Conservation (phyloP, 495 filamentous ascomycete species). For the Podospora tetraspora region DNA sequence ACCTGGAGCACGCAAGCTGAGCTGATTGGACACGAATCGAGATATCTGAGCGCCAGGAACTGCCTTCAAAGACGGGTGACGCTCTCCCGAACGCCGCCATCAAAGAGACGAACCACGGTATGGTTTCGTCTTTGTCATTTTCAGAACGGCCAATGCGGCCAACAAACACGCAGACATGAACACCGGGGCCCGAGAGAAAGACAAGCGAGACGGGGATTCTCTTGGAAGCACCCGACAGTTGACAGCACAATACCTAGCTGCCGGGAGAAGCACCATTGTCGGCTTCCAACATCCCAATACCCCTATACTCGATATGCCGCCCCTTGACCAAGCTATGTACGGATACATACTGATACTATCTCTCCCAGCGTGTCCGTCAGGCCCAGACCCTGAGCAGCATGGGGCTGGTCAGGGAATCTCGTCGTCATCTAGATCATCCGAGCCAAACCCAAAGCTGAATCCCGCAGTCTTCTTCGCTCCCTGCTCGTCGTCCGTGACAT, state of each 20-base stretch:
- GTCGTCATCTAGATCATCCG: constrained; percentile 53
- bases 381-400: background rate
- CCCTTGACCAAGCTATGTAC: background rate
- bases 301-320: background rate
- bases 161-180: background rate
- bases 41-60: background rate
- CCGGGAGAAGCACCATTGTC: background rate
- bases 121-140: background rate
- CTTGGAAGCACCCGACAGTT: background rate
- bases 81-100: background rate
- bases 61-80: background rate
- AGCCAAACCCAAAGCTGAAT: constrained; percentile 76
- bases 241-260: background rate
- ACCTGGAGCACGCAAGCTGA: background rate
- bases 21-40: background rate
- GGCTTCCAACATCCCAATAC: background rate
- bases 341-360: background rate
- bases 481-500: constrained; percentile 35
- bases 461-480: constrained; percentile 43
- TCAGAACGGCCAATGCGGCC: background rate
- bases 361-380: background rate
- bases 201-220: background rate
- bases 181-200: background rate
- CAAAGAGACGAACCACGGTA: background rate
- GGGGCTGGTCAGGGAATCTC: constrained; percentile 31